Percentiles rank a stretch among this genome's conserved stretches.
Conservation (phyloP, 1,284 basidiomycete genomes). For the Kwoniella shivajii region DNA sequence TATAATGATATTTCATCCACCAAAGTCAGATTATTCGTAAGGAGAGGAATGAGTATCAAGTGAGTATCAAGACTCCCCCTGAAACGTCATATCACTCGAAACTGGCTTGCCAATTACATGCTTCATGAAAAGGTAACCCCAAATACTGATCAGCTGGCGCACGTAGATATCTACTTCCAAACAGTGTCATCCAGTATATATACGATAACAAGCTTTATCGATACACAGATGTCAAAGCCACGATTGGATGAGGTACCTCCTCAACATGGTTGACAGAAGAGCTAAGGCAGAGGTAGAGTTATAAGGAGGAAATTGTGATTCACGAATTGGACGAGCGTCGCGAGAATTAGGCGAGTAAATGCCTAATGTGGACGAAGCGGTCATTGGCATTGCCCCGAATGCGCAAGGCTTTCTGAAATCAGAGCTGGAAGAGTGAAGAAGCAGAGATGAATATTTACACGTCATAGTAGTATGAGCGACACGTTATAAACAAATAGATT, state of each 20-base stretch:
- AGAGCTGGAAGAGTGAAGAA: background rate
- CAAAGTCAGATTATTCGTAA: conserved; percentile 85
- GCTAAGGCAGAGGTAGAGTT: background rate
- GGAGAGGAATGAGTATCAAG: conserved; percentile 88
- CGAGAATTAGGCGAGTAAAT: background rate
- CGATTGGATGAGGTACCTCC: conserved; percentile 5
- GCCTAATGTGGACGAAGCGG: background rate
- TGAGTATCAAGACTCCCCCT: too few species aligned
- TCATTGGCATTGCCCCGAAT: background rate
- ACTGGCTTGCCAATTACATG: background rate
- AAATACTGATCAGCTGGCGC: too few species aligned
- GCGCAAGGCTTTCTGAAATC: background rate
- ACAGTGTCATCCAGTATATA: conserved; percentile 93
- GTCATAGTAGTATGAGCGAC: background rate
- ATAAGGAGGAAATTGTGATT: background rate
- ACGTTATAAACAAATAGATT: background rate
- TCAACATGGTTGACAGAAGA: background rate
- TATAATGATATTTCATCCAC: conserved; percentile 98
- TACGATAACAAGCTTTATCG: conserved; percentile 58
- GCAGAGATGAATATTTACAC: background rate
- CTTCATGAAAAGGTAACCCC: background rate
- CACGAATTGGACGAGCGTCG: background rate
- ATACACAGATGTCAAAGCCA: conserved; percentile 22
- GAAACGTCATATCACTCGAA: too few species aligned
- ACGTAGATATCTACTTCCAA: conserved; percentile 80